These are phyloP conservation scores for Globisporangium iwayamae DNA, from an alignment of 352 stramenopile species.

Conservation along the genomic window DNA sequence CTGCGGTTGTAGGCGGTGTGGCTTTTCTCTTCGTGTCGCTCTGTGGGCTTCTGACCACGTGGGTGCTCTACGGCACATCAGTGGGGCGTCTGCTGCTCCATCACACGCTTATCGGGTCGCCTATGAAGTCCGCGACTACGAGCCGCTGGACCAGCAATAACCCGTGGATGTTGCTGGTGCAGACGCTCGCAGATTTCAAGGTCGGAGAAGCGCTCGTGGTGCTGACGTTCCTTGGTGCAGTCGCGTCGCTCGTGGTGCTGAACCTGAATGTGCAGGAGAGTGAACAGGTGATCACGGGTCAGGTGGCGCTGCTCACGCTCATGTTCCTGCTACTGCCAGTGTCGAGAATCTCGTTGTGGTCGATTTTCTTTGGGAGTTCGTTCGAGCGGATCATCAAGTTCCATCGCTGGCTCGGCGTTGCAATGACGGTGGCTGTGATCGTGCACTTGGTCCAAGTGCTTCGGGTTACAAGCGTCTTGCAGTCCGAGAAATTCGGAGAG, in stretches of 20 bases:
- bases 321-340: conserved; percentile 82
- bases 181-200: conserved; percentile 52
- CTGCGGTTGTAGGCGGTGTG: conserved; percentile 48
- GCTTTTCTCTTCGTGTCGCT: conserved; percentile 53
- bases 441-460: conserved; percentile 56
- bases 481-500: conserved; percentile 43
- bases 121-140: conserved; percentile 42
- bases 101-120: conserved; percentile 38
- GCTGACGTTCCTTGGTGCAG: conserved; percentile 53
- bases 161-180: conserved; percentile 42
- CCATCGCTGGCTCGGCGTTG: conserved; percentile 74
- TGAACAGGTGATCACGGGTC: conserved; percentile 42
- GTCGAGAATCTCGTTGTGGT: conserved; percentile 56
- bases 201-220: conserved; percentile 62
- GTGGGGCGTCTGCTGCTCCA: conserved; percentile 45
- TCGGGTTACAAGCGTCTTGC: conserved; percentile 34
- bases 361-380: conserved; percentile 63
- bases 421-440: conserved; percentile 48
- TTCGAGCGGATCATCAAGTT: conserved; percentile 86
- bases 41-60: conserved; percentile 46
- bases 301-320: conserved; percentile 59
- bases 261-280: conserved; percentile 31
- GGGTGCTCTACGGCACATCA: conserved; percentile 32
- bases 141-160: conserved; percentile 40
- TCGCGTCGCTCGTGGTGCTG: conserved; percentile 34